phyloP scores from a whole-genome alignment of 106 monocot genomes.

The Dendrobium chrysotoxum region DNA sequence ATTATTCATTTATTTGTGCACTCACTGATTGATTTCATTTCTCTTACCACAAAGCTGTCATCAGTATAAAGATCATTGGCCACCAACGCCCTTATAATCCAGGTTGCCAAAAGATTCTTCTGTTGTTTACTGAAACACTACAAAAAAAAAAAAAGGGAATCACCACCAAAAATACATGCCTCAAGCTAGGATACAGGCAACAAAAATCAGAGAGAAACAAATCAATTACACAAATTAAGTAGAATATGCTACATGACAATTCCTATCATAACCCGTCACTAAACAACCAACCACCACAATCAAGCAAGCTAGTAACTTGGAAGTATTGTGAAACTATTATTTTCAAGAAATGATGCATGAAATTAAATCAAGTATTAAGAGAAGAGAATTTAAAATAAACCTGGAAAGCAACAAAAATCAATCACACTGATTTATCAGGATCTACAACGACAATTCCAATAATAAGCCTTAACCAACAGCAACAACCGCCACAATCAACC shows the following conservation, averaged over 20 bases:
- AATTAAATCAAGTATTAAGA: too few species aligned
- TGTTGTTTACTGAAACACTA: constrained; percentile 66
- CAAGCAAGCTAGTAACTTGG: too few species aligned
- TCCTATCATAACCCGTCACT: not conserved
- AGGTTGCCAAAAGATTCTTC: constrained; percentile 64
- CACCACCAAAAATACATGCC: too few species aligned
- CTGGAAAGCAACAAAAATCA: not conserved
- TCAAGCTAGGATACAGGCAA: not conserved
- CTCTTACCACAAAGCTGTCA: constrained; percentile 93
- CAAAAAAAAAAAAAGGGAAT: constrained; percentile 4
- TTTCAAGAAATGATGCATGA: too few species aligned
- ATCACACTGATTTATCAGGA: too few species aligned
- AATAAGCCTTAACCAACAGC: too few species aligned
- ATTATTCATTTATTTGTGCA: not conserved
- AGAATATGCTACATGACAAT: not conserved
- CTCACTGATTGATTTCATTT: constrained; percentile 3
- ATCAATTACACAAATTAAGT: not conserved
- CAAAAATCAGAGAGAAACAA: not conserved
- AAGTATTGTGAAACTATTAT: too few species aligned
- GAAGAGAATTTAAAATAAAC: too few species aligned
- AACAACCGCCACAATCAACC: too few species aligned
- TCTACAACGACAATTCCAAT: too few species aligned
- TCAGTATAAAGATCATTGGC: constrained; percentile 93
- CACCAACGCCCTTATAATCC: constrained; percentile 71
- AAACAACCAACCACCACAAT: not conserved